Conservation (phyloP, 768 basidiomycete species). For the Ephemerocybe angulata region DNA sequence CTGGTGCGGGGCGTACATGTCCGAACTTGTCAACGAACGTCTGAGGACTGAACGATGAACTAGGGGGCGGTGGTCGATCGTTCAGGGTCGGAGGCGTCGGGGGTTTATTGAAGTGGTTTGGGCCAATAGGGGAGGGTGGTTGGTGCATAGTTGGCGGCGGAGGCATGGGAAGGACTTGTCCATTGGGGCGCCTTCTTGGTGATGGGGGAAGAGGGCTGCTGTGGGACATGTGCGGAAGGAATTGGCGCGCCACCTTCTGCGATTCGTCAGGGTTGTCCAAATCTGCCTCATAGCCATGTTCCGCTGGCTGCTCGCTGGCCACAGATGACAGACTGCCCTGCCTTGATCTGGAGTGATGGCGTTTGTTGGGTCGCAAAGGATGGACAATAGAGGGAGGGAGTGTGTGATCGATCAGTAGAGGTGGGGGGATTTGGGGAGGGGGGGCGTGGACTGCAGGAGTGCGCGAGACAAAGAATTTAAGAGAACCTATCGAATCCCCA, state of each 20-base stretch:
- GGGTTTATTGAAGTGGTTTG: too few species aligned
- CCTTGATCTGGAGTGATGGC: slow-evolving; percentile 49
- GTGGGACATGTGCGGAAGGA: slow-evolving; percentile 25
- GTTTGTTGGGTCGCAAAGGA: slow-evolving; percentile 51
- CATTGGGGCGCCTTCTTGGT: slow-evolving; percentile 36
- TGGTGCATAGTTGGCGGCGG: slow-evolving; percentile 25
- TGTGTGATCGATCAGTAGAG: slow-evolving; percentile 27
- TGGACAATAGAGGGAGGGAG: slow-evolving; percentile 32
- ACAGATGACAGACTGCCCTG: slow-evolving; percentile 69
- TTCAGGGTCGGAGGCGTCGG: slow-evolving; percentile 31
- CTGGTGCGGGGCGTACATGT: slow-evolving; percentile 25
- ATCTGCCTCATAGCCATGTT: slow-evolving; percentile 74
- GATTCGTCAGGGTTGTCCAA: slow-evolving; percentile 55
- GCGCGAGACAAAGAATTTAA: slow-evolving; percentile 78
- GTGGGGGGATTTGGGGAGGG: slow-evolving; percentile 16
- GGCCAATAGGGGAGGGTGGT: too few species aligned
- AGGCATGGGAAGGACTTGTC: slow-evolving; percentile 12
- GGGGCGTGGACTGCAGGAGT: slow-evolving; percentile 27
- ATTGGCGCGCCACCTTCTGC: slow-evolving; percentile 38
- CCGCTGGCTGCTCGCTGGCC: slow-evolving; percentile 53
- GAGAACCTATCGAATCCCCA: slow-evolving; percentile 74
- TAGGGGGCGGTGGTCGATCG: slow-evolving; percentile 18
- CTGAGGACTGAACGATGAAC: slow-evolving; percentile 3
- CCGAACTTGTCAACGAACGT: slow-evolving; percentile 31
- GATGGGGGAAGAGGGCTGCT: slow-evolving; percentile 20